Conservation (phyloP, 768 basidiomycete genomes). For the Panellus pusillus region DNA sequence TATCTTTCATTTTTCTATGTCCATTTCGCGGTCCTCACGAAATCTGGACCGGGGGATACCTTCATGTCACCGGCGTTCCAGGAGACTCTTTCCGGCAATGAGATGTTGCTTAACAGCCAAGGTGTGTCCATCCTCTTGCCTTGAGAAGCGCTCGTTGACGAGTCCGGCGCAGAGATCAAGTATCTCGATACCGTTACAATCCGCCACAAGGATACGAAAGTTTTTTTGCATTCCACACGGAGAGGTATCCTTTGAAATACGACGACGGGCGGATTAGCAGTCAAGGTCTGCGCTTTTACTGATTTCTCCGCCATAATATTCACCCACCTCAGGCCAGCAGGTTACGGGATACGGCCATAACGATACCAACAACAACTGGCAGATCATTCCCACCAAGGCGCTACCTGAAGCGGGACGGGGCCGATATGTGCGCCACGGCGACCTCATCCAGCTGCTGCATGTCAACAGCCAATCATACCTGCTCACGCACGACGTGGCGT, state of each 20-base stretch:
- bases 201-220: slow-evolving; percentile 91
- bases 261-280: slow-evolving; percentile 94
- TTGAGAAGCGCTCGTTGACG: neutral
- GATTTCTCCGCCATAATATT: neutral
- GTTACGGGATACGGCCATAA: slow-evolving; percentile 95
- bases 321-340: slow-evolving; percentile 71
- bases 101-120: slow-evolving; percentile 87
- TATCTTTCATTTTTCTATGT: slow-evolving; percentile 97
- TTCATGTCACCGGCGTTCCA: slow-evolving; percentile 99
- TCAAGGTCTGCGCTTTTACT: slow-evolving; percentile 56
- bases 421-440: slow-evolving; percentile 86
- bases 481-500: slow-evolving; percentile 96
- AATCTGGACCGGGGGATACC: slow-evolving; percentile 88
- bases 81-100: slow-evolving; percentile 90
- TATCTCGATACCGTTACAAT: slow-evolving; percentile 90
- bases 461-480: slow-evolving; percentile 80
- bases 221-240: slow-evolving; percentile 92
- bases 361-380: slow-evolving; percentile 95
- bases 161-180: slow-evolving; percentile 68
- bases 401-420: slow-evolving; percentile 93
- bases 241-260: slow-evolving; percentile 89
- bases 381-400: slow-evolving; percentile 91
- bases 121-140: slow-evolving; percentile 47
- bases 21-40: slow-evolving; percentile 85
- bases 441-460: slow-evolving; percentile 87